A percentile compares a stretch with the other conserved stretches of the same genome.
phyloP scores from a whole-genome alignment of 1,284 basidiomycete genomes.

The Testicularia cyperi region DNA sequence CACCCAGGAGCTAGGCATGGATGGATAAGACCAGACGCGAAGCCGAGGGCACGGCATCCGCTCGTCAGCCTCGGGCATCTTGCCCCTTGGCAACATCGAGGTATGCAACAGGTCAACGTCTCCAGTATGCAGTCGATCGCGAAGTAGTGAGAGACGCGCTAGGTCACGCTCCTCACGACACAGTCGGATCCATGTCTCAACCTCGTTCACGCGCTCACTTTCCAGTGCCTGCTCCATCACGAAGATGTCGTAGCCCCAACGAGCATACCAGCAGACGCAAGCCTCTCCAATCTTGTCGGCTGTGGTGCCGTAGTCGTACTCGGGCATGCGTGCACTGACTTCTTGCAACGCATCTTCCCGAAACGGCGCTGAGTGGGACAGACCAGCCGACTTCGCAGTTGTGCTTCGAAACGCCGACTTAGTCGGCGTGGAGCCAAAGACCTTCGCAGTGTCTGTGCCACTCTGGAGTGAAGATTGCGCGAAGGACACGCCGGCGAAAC shows the following conservation, averaged over 20 bases:
- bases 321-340: too few species aligned
- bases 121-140: conserved; percentile 29
- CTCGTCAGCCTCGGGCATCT: conserved; percentile 32
- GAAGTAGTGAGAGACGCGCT: conserved; percentile 11
- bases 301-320: conserved; percentile 66
- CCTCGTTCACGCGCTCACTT: conserved; percentile 25
- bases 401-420: too few species aligned
- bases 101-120: conserved; percentile 36
- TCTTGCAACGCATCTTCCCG: too few species aligned
- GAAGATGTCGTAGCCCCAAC: conserved; percentile 81
- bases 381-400: too few species aligned
- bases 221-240: conserved; percentile 67
- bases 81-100: conserved; percentile 32
- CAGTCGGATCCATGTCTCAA: conserved; percentile 27
- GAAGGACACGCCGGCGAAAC: too few species aligned
- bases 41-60: conserved; percentile 62
- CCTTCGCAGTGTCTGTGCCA: too few species aligned
- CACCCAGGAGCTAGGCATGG: conserved; percentile 71
- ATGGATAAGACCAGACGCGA: conserved; percentile 62
- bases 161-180: conserved; percentile 19
- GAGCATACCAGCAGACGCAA: conserved; percentile 79
- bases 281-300: conserved; percentile 89
- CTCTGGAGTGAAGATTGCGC: too few species aligned
- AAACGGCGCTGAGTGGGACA: too few species aligned
- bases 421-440: too few species aligned